A percentile compares a stretch with the other conserved stretches of the same genome.
These are phyloP conservation scores for Podila verticillata DNA, from an alignment of 192 early-diverging fungal species.

Conservation along the genomic window DNA sequence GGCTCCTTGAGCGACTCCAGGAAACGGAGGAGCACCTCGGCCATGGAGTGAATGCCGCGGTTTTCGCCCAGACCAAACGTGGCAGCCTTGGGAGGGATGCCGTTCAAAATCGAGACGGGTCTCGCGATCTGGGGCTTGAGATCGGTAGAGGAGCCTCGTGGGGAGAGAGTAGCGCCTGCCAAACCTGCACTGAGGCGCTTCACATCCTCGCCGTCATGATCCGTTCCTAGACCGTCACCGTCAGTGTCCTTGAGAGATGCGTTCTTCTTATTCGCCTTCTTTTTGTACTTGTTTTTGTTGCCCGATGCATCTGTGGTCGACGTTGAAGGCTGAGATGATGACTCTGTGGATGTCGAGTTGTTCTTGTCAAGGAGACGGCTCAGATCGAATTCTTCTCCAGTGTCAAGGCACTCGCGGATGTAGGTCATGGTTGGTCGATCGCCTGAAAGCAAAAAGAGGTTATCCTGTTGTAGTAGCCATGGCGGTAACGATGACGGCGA, in stretches of 20 bases:
- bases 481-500: conserved; percentile 21
- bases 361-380: conserved; percentile 45
- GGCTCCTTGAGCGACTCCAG: conserved; percentile 78
- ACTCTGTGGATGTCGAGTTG: neutral
- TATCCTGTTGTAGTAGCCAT: conserved; percentile 59
- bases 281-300: conserved; percentile 26
- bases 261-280: conserved; percentile 23
- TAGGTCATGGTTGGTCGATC: conserved; percentile 70
- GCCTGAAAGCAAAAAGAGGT: conserved; percentile 70
- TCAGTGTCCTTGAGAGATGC: conserved; percentile 1
- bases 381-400: conserved; percentile 73
- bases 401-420: conserved; percentile 85
- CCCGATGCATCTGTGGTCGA: conserved; percentile 1
- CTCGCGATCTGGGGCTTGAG: conserved; percentile 52
- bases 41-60: conserved; percentile 69
- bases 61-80: conserved; percentile 63
- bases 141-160: conserved; percentile 42
- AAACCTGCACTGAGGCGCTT: conserved; percentile 20
- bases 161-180: conserved; percentile 15
- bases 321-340: neutral
- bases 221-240: conserved; percentile 17
- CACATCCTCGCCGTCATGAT: conserved; percentile 22
- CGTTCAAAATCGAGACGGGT: conserved; percentile 59
- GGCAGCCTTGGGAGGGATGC: conserved; percentile 49
- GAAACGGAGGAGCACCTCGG: conserved; percentile 75